These are phyloP conservation scores for Odonthalia washingtoniensis DNA, from an alignment of 31 red algal species.

Conservation along the genomic window DNA sequence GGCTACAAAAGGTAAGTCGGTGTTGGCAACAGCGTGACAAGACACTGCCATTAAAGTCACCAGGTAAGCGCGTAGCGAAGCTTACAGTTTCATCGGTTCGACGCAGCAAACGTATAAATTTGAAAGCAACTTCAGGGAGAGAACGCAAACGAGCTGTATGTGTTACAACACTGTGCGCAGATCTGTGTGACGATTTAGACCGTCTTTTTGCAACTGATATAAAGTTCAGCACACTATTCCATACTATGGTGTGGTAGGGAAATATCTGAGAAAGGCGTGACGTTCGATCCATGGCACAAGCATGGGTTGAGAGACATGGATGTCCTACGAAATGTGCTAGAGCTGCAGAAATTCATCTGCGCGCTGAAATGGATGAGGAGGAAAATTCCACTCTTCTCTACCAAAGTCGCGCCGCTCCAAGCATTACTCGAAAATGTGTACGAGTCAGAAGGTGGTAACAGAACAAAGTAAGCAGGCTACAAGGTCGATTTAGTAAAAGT, in stretches of 20 bases:
- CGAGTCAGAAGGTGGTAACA: background rate
- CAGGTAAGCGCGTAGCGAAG: too few species aligned
- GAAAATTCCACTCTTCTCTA: slow-evolving; percentile 40
- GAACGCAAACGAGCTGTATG: too few species aligned
- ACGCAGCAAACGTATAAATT: too few species aligned
- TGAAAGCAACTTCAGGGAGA: too few species aligned
- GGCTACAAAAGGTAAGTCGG: too few species aligned
- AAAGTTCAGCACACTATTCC: too few species aligned
- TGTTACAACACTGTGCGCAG: too few species aligned
- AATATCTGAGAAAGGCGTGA: background rate
- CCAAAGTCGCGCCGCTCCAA: background rate
- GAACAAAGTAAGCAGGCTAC: slow-evolving; percentile 15
- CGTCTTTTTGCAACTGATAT: too few species aligned
- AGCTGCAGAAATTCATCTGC: slow-evolving; percentile 33
- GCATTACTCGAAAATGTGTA: slow-evolving; percentile 45
- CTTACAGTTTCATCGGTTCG: too few species aligned
- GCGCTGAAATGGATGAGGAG: slow-evolving; percentile 13
- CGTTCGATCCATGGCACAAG: slow-evolving; percentile 12
- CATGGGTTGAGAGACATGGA: background rate
- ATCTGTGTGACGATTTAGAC: too few species aligned
- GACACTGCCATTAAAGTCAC: too few species aligned
- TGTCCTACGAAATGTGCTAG: background rate
- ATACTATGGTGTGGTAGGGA: slow-evolving; percentile 26
- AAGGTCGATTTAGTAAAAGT: background rate
- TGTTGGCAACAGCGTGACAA: too few species aligned